Conservation (phyloP, 768 basidiomycete species). For the Dioszegia aurantiaca region DNA sequence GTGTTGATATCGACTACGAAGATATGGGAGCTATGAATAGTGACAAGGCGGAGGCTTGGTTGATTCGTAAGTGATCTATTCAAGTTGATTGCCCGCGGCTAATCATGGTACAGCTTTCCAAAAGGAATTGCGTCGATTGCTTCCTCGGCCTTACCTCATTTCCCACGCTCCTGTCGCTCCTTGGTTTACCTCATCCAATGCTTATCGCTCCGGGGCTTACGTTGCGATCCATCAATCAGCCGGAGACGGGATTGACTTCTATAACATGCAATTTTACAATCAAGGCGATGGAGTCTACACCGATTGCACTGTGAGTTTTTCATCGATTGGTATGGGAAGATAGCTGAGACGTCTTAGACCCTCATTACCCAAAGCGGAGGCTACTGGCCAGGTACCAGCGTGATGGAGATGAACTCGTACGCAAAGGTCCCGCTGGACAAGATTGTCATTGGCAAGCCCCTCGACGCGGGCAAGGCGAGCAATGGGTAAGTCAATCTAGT, state of each 20-base stretch:
- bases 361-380: slow-evolving; percentile 63
- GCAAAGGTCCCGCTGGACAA: slow-evolving; percentile 62
- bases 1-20: slow-evolving; percentile 72
- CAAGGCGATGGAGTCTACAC: slow-evolving; percentile 45
- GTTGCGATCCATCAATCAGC: slow-evolving; percentile 59
- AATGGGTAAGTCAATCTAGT: slow-evolving; percentile 53
- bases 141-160: slow-evolving; percentile 48
- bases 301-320: slow-evolving; percentile 34
- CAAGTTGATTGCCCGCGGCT: too few relatives aligned
- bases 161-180: slow-evolving; percentile 51
- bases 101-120: slow-evolving; percentile 43
- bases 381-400: slow-evolving; percentile 63
- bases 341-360: slow-evolving; percentile 20
- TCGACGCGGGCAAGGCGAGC: slow-evolving; percentile 57
- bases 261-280: slow-evolving; percentile 53
- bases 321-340: background rate
- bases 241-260: slow-evolving; percentile 66
- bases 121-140: slow-evolving; percentile 36
- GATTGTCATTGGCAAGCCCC: slow-evolving; percentile 74
- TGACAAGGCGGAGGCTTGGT: slow-evolving; percentile 43
- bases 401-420: slow-evolving; percentile 62
- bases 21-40: slow-evolving; percentile 49
- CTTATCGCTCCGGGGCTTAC: slow-evolving; percentile 58
- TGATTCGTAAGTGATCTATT: slow-evolving; percentile 38
- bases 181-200: slow-evolving; percentile 47